A percentile compares a stretch with the other conserved stretches of the same genome.
These are phyloP conservation scores for Aureobasidium subglaciale DNA, from an alignment of 2,329 filamentous ascomycete species.

Conservation along the genomic window DNA sequence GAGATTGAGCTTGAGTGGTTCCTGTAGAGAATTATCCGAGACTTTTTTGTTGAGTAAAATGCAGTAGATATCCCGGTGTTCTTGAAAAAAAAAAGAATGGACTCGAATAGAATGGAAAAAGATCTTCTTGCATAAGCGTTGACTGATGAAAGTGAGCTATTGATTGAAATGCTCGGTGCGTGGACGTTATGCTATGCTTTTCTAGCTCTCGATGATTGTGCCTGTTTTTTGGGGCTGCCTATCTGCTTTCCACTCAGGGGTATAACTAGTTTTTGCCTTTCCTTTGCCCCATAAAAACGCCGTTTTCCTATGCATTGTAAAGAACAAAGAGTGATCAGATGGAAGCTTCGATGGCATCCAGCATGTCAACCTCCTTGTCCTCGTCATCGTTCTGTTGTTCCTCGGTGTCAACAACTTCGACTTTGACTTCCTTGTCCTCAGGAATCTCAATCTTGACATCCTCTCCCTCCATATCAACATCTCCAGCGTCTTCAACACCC, in stretches of 20 bases:
- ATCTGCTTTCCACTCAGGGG: neutral
- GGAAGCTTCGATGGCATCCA: conserved; percentile 1
- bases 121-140: neutral
- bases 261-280: neutral
- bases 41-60: neutral
- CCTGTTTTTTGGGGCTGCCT: no score
- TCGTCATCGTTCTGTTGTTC: conserved; percentile 1
- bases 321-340: neutral
- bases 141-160: neutral
- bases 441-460: neutral
- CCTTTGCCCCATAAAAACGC: neutral
- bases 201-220: neutral
- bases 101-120: neutral
- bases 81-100: neutral
- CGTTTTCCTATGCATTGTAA: neutral
- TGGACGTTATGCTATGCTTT: neutral
- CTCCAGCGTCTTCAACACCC: neutral
- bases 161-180: no score
- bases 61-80: neutral
- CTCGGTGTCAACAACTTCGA: neutral
- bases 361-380: neutral
- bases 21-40: neutral
- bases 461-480: neutral
- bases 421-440: neutral
- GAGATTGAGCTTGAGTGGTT: conserved; percentile 15